Percentiles rank a stretch among this genome's conserved stretches.
Evolutionary conservation across 345 rosid species (phyloP).

Genomic region (Heritiera fomes): DNA sequence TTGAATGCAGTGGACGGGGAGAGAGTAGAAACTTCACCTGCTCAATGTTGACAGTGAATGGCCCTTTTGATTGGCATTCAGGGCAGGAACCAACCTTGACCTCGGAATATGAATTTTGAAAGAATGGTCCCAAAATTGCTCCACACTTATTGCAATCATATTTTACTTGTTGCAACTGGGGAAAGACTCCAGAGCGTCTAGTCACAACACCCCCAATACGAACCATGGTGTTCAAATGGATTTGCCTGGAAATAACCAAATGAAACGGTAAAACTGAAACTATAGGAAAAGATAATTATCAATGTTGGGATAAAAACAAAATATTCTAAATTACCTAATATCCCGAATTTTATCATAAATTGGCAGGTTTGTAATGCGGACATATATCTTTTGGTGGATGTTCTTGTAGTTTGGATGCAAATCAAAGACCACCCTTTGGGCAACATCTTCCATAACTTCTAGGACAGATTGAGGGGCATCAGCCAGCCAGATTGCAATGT

Average conservation of each 20-base stretch:
- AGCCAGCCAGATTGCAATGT: slow-evolving; percentile 96
- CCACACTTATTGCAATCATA: slow-evolving; percentile 98
- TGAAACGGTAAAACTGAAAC: slow-evolving; percentile 13
- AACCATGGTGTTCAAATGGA: slow-evolving; percentile 96
- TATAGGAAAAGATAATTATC: neutral
- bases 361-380: slow-evolving; percentile 82
- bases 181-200: slow-evolving; percentile 96
- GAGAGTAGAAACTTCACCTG: slow-evolving; percentile 50
- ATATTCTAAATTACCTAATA: slow-evolving; percentile 58
- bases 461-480: slow-evolving; percentile 98
- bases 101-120: slow-evolving; percentile 96
- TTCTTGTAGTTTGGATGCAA: slow-evolving; percentile 86
- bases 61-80: slow-evolving; percentile 96
- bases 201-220: slow-evolving; percentile 99
- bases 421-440: slow-evolving; percentile 72
- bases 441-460: slow-evolving; percentile 96
- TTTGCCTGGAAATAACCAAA: slow-evolving; percentile 59
- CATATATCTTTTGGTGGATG: slow-evolving; percentile 84
- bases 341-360: slow-evolving; percentile 94
- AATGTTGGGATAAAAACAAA: neutral
- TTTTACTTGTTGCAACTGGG: slow-evolving; percentile 96
- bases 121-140: slow-evolving; percentile 85
- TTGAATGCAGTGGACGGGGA: slow-evolving; percentile 12
- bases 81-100: slow-evolving; percentile 99
- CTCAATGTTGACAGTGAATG: slow-evolving; percentile 91